phyloP scores from a whole-genome alignment of 1,139 yeast genomes.

The Yamadazyma diospyri region DNA sequence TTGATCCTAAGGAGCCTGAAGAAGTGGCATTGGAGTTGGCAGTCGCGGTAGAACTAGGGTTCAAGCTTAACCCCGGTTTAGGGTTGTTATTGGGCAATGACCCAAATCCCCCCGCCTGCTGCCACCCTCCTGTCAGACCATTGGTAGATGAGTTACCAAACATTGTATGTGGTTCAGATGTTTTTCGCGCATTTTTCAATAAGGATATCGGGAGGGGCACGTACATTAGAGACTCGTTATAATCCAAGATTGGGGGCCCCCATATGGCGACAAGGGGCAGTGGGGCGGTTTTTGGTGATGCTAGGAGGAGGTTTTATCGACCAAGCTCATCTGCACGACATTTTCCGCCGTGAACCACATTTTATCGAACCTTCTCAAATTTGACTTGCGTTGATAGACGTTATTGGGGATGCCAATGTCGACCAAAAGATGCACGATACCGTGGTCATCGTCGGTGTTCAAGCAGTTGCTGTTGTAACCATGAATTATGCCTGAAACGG shows the following conservation, averaged over 20 bases:
- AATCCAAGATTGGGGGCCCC: no score
- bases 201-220: slow-evolving; percentile 1
- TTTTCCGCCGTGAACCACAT: slow-evolving; percentile 42
- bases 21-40: background rate
- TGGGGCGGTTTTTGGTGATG: no score
- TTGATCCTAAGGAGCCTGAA: background rate
- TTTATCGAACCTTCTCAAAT: slow-evolving; percentile 42
- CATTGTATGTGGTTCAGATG: slow-evolving; percentile 2
- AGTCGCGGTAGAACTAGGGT: slow-evolving; percentile 13
- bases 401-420: slow-evolving; percentile 71
- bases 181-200: slow-evolving; percentile 1
- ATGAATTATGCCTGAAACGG: slow-evolving; percentile 61
- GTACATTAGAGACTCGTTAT: no score
- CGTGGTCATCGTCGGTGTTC: slow-evolving; percentile 20
- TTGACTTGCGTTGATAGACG: slow-evolving; percentile 37
- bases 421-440: slow-evolving; percentile 51
- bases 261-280: no score
- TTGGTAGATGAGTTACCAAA: slow-evolving; percentile 5
- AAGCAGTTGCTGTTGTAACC: slow-evolving; percentile 51
- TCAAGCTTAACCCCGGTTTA: slow-evolving; percentile 19
- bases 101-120: slow-evolving; percentile 4
- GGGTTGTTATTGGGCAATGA: slow-evolving; percentile 5
- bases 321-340: slow-evolving; percentile 24
- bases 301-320: no score
- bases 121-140: slow-evolving; percentile 1